phyloP scores from a whole-genome alignment of 2,329 filamentous ascomycete species.

The Diaporthe citrichinensis region DNA sequence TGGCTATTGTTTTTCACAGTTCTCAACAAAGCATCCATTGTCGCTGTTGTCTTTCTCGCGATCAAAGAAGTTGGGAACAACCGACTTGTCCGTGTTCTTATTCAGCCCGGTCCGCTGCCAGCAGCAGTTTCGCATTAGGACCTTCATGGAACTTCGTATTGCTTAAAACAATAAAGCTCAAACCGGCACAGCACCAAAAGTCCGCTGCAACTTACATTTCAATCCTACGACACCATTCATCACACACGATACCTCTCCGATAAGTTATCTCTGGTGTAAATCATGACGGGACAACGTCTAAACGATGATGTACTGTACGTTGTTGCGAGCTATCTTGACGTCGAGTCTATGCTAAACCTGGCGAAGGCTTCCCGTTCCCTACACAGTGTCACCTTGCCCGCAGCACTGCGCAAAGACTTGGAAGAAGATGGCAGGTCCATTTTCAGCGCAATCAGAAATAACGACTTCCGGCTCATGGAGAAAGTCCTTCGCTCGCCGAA shows the following conservation, averaged over 20 bases:
- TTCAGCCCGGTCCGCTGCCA: background rate
- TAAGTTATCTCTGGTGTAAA: background rate
- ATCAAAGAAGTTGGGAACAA: background rate
- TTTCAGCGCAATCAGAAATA: background rate
- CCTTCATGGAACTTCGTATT: background rate
- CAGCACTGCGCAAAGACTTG: background rate
- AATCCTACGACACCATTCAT: background rate
- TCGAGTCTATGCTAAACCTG: background rate
- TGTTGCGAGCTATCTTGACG: background rate
- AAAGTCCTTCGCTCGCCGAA: background rate
- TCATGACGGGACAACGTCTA: background rate
- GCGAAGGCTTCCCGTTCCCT: background rate
- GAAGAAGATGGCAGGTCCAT: constrained; percentile 4
- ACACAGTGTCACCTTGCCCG: background rate
- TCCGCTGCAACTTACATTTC: background rate
- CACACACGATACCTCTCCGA: background rate
- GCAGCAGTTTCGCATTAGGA: background rate
- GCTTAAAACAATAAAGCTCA: background rate
- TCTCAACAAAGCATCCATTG: background rate
- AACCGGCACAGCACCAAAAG: background rate
- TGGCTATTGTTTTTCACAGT: background rate
- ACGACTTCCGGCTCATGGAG: background rate
- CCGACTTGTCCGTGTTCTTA: background rate
- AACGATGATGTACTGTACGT: background rate
- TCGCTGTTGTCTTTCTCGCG: background rate